phyloP scores from a whole-genome alignment of 345 rosid genomes.

The Citrus australasica region DNA sequence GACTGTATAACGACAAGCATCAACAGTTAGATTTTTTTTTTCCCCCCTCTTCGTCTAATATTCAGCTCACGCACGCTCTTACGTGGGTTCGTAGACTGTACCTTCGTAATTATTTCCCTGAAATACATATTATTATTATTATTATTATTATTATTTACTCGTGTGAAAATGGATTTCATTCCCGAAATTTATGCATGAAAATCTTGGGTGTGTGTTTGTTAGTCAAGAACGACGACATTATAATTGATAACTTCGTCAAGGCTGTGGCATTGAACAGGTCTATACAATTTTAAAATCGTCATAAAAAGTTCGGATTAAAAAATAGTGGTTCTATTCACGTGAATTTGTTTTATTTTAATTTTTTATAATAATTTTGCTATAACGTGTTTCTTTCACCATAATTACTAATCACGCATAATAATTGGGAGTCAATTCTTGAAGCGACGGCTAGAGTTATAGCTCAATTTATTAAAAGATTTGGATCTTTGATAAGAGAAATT shows the following conservation, averaged over 20 bases:
- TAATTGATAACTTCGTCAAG: not conserved
- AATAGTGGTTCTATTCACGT: not conserved
- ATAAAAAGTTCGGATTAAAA: not conserved
- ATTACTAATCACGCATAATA: no score
- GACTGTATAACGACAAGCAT: not conserved
- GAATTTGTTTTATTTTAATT: not conserved
- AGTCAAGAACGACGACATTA: not conserved
- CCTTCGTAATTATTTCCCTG: not conserved
- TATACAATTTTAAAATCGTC: not conserved
- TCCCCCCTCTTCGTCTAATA: no score
- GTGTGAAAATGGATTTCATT: not conserved
- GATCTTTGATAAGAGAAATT: no score
- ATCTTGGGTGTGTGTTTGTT: not conserved
- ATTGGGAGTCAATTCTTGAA: no score
- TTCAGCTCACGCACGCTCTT: not conserved
- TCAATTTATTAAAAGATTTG: no score
- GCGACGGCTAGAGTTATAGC: no score
- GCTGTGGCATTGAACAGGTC: not conserved
- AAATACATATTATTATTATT: no score
- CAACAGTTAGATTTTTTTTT: not conserved
- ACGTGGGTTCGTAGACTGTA: not conserved
- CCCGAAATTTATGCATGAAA: not conserved
- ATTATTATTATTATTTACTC: not conserved
- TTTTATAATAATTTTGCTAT: not conserved
- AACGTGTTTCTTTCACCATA: not conserved